Evolutionary conservation across 805 yeast genomes (phyloP), one percentile per base, ranked within the genome.

Genomic region (Pichia manshurica): DNA sequence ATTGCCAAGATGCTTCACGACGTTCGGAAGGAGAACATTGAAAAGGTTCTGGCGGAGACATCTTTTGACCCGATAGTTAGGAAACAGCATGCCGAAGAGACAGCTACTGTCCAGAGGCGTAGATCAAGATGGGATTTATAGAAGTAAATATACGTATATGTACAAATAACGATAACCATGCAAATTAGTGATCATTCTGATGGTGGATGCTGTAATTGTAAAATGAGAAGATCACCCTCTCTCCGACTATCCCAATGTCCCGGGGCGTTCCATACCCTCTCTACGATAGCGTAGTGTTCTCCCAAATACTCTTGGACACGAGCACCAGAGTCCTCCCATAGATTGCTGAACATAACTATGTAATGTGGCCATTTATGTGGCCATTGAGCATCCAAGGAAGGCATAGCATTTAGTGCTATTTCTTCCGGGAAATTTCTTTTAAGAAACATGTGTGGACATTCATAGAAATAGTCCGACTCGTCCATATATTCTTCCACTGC

Each of bases 381-480:
- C 55, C 65, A 72, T 21, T 54, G 23, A 1, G 44, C 41, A 15
- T 33, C 29, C 9, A 13, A 3, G 9, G 28, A 16, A 8, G n/a
- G 15, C 2, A 13, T 7, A 4, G 20, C 21, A 7, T 51, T 21
- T 4, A 46, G 34, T 5, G 38, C 38, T 10, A 45, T 29, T 4
- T 47, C 48, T 1, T 50, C 64, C 0, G 87, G 82, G 45, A 83
- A 77, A 50, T 80, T 72, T 1, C 56, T 52, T n/a, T 59, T 55
- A n/a, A 90, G 50, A 57, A 82, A 91, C n/a, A 45, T 48, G 0
- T 52, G 48, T 0, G 93, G 87, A 55, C 87, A 70, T 10, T 75
- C 81, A 61, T 86, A 93, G 53, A 93, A 84, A 45, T 67, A 67
- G 61, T 93, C 98, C 39, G 96, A 87, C 62, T 90, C 96, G 61